Base-by-base conservation (phyloP, 208 protist species). In the Novymonas esmeraldas region DNA sequence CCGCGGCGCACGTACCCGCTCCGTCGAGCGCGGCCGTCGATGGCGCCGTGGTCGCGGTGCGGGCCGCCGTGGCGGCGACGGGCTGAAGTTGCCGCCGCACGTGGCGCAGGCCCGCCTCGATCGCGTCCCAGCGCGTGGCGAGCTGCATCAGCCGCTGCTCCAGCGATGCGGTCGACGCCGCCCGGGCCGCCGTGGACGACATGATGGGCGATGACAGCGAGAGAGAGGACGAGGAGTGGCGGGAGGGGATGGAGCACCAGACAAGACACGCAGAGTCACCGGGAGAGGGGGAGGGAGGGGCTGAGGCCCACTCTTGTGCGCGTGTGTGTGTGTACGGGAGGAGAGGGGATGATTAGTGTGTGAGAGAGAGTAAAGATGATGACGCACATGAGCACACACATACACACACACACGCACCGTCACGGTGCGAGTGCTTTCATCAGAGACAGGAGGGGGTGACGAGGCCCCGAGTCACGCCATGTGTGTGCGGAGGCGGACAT, bases 61-160 rank as follows among this genome's bases (percentile, higher is more conserved):
- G 42, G n/a, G n/a, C n/a, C n/a, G n/a, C n/a, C n/a, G n/a, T n/a
- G n/a, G n/a, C 18, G n/a, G 51, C n/a, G 6, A 3, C 28, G 16
- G n/a, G 29, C 5, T 16, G 54, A 5, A 57, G 26, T 26, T 44
- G 76, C 28, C 68, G 76, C 41, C 64, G 68, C 20, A 73, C 28
- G 33, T 69, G 49, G 14, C 33, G 28, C 20, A 92, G 55, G 11
- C 51, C 46, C 13, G 62, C 39, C 60, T 89, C 86, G 28, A 92
- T 81, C 13, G 56, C 50, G 34, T 76, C 69, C 66, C 73, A 89
- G 34, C 86, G 79, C 50, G 49, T 63, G 7, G 56, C 62, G 6
- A 87, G 70, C 13, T 81, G 42, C 3, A 41, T 72, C 3, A 92
- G 39, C 33, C 86, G 86, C 22, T 76, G 57, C 57, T 74, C 67